A percentile compares a stretch with the other conserved stretches of the same genome.
phyloP scores from a whole-genome alignment of 148 eudicot genomes.

The Rhododendron simsii region DNA sequence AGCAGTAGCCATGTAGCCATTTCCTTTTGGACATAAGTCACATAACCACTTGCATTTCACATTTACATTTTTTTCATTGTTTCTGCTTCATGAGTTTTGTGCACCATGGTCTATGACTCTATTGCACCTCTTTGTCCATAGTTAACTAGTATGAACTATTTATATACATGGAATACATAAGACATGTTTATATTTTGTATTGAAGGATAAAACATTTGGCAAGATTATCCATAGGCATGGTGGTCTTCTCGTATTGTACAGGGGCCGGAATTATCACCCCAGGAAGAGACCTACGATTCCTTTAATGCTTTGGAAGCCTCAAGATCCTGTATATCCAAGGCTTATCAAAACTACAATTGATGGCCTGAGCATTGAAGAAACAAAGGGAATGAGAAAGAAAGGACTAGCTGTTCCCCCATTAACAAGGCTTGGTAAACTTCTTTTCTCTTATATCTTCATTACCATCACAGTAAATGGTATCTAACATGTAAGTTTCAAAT shows the following conservation, averaged over 20 bases:
- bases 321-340: slow-evolving; percentile 86
- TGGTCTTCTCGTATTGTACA: slow-evolving; percentile 62
- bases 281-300: slow-evolving; percentile 79
- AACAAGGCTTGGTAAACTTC: slow-evolving; percentile 64
- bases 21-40: background rate
- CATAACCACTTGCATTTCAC: background rate
- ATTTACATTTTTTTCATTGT: background rate
- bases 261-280: slow-evolving; percentile 80
- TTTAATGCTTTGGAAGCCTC: slow-evolving; percentile 96
- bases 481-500: slow-evolving; percentile 14
- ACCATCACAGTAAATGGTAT: background rate
- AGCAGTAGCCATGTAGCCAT: background rate
- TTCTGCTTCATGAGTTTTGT: background rate
- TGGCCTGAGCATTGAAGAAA: slow-evolving; percentile 88
- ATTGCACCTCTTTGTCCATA: background rate
- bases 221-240: slow-evolving; percentile 73
- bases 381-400: slow-evolving; percentile 74
- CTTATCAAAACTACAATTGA: slow-evolving; percentile 80
- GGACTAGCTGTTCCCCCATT: slow-evolving; percentile 74
- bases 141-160: background rate
- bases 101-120: background rate
- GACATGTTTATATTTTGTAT: background rate
- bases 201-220: slow-evolving; percentile 78
- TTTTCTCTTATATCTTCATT: background rate
- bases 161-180: background rate